Base-by-base conservation (phyloP, 2,329 filamentous ascomycete species). In the Claviceps humidiphila region DNA sequence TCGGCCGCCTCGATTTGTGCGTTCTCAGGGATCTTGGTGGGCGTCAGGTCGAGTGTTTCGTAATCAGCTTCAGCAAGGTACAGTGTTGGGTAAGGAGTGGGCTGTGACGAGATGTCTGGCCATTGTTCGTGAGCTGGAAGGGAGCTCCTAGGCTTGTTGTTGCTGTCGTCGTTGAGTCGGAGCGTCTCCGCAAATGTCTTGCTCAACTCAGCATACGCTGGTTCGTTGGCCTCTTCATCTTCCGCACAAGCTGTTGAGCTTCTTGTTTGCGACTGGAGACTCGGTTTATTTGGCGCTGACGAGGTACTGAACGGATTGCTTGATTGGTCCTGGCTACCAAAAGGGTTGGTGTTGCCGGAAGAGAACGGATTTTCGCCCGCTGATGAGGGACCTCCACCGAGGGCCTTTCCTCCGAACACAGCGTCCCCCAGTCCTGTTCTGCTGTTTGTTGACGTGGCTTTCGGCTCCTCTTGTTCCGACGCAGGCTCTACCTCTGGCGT, bases 1-100 rank as follows among this genome's bases (percentile, higher is more conserved):
- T 71, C 69, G 1, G 64, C 63, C n/a, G 68, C 67, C 47, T 70
- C 67, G 16, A 70, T 58, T 9, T 71, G 69, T 14, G 74, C 68
- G 53, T 77, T 72, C 14, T 71, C 71, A 54, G 72, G 74, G 39
- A 75, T 75, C 44, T 77, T 75, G 1, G 58, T 55, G 0, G 77
- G 76, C 2, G 64, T 73, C 60, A 58, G 81, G 56, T 88, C 87
- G 26, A 97, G 78, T 4, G 85, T 87, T 68, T 98, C 93, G 69
- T 88, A 95, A 63, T 95, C 91, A 50, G 91, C 91, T 59, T 97
- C 93, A 49, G 84, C 75, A 45, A 91, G 81, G 71, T 89, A 87
- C 63, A 85, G 86, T 34, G 78, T 71, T 0, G 88, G 85, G 68
- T 90, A 97, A 0, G 89, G 74, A 1, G 73, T 55, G 0, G 88